Evolutionary conservation across 2,329 filamentous ascomycete species (phyloP).

Genomic region (Neopestalotiopsis rosae): DNA sequence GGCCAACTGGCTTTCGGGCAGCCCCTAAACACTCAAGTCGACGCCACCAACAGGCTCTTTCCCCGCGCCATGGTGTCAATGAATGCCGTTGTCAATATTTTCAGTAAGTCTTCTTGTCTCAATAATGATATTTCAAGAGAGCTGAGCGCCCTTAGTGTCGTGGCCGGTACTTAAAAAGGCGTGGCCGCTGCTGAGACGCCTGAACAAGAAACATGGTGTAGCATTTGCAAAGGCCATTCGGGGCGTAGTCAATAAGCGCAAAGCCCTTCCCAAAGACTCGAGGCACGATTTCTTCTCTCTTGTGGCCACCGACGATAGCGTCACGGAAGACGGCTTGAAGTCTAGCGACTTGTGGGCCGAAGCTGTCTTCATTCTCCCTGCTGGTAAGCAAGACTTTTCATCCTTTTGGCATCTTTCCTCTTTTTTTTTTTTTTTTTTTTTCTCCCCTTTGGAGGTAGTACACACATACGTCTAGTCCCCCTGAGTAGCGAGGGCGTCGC

Average conservation of each 20-base stretch:
- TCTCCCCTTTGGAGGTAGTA: no score
- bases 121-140: neutral
- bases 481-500: no score
- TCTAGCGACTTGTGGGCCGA: conserved; percentile 20
- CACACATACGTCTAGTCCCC: no score
- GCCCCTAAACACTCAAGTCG: conserved; percentile 25
- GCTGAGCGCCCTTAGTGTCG: neutral
- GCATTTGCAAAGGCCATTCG: neutral
- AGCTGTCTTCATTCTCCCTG: conserved; percentile 15
- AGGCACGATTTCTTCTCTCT: conserved; percentile 25
- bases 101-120: neutral
- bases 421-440: no score
- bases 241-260: conserved; percentile 24
- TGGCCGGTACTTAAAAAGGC: neutral
- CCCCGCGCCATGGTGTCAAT: neutral
- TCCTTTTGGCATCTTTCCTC: neutral
- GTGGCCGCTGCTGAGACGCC: neutral
- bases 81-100: neutral
- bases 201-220: neutral
- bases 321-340: neutral
- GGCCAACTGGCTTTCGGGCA: conserved; percentile 28
- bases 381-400: neutral
- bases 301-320: neutral
- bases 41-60: conserved; percentile 7
- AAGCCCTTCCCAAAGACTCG: conserved; percentile 20